Conservation (phyloP, 2,329 filamentous ascomycete genomes). For the Verticillium klebahnii region DNA sequence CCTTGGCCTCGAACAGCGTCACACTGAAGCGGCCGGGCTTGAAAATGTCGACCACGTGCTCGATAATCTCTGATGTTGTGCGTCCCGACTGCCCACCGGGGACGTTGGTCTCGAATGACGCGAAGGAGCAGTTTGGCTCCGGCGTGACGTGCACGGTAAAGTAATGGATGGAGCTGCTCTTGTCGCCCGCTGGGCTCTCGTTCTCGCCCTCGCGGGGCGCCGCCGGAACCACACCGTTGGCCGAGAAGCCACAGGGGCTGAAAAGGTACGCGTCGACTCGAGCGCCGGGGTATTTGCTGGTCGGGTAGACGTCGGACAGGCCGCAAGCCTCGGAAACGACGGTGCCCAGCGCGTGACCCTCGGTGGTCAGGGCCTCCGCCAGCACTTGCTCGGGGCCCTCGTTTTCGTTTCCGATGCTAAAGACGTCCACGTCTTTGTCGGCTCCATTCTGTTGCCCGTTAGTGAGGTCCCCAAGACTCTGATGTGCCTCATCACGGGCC, state of each 20-base stretch:
- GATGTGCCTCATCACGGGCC: conserved; percentile 54
- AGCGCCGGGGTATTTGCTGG: conserved; percentile 82
- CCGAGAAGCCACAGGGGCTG: conserved; percentile 93
- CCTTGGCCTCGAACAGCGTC: conserved; percentile 90
- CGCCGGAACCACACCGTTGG: conserved; percentile 90
- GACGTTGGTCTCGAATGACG: conserved; percentile 97
- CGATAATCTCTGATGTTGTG: conserved; percentile 83
- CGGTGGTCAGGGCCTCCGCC: conserved; percentile 76
- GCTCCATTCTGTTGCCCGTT: conserved; percentile 28
- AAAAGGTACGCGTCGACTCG: conserved; percentile 96
- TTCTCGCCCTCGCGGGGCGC: conserved; percentile 46
- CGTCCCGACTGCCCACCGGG: conserved; percentile 83
- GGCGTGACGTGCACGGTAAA: conserved; percentile 98
- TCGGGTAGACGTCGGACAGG: conserved; percentile 83
- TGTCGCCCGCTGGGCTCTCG: conserved; percentile 23
- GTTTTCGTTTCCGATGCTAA: conserved; percentile 58
- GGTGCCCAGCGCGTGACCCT: conserved; percentile 89
- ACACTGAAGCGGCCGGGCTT: conserved; percentile 96
- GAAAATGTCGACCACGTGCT: conserved; percentile 94
- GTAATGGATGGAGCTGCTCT: conserved; percentile 67
- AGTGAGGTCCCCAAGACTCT: conserved; percentile 55
- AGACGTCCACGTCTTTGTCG: conserved; percentile 72
- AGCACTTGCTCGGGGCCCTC: conserved; percentile 52
- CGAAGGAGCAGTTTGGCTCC: conserved; percentile 94
- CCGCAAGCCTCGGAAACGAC: conserved; percentile 89